Conservation (phyloP, 164 flowering plant genomes). For the Hamamelis virginiana region DNA sequence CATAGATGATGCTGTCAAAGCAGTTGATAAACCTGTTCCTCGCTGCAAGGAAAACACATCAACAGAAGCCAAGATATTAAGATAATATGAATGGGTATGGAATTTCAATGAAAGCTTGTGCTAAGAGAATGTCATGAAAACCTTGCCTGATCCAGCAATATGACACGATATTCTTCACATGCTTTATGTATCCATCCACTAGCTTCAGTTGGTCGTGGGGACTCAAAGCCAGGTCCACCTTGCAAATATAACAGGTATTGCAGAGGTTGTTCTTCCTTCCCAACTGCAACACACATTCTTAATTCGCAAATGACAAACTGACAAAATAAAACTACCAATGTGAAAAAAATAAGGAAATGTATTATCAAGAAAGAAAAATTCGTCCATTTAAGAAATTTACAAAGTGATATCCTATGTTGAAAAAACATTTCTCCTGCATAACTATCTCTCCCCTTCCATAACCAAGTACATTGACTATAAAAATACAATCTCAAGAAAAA, state of each 20-base stretch:
- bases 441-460: too few relatives aligned
- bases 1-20: conserved; percentile 78
- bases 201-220: conserved; percentile 83
- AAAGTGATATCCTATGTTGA: too few relatives aligned
- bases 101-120: background rate
- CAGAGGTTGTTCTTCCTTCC: conserved; percentile 73
- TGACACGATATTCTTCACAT: conserved; percentile 77
- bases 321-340: background rate
- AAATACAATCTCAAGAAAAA: too few relatives aligned
- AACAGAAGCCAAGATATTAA: background rate
- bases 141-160: conserved; percentile 89
- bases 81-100: too few relatives aligned
- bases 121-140: conserved; percentile 4
- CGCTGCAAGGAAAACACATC: conserved; percentile 51
- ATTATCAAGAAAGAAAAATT: too few relatives aligned
- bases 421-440: too few relatives aligned
- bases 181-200: conserved; percentile 93
- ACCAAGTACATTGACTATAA: too few relatives aligned
- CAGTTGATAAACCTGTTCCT: conserved; percentile 96
- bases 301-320: background rate
- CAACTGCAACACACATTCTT: conserved; percentile 49
- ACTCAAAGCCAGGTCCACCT: conserved; percentile 98
- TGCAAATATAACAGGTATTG: conserved; percentile 81
- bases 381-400: too few relatives aligned
- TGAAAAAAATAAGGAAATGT: background rate